phyloP scores from a whole-genome alignment of 768 basidiomycete species.

The Trametes punicea region DNA sequence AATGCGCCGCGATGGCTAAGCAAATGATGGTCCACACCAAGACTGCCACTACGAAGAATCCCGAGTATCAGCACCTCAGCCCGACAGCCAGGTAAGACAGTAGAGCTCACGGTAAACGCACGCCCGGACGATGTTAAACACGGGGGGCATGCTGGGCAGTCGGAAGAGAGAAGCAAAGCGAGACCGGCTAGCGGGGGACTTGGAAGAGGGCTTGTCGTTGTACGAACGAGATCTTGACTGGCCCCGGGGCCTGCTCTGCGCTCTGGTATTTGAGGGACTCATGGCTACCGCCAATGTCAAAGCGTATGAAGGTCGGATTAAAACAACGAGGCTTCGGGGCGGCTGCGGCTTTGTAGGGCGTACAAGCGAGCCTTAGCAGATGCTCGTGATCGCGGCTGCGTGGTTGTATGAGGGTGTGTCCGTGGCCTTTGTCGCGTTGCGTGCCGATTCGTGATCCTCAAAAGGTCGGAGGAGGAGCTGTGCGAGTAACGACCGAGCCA shows the following conservation, averaged over 20 bases:
- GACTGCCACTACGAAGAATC: slow-evolving; percentile 47
- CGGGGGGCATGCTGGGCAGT: slow-evolving; percentile 55
- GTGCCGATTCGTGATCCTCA: neutral
- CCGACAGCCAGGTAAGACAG: neutral
- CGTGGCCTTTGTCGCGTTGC: slow-evolving; percentile 6
- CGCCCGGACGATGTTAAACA: slow-evolving; percentile 67
- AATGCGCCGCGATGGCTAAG: slow-evolving; percentile 75
- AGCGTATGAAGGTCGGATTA: slow-evolving; percentile 9
- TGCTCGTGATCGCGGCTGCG: neutral
- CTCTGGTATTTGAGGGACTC: slow-evolving; percentile 29
- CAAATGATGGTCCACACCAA: slow-evolving; percentile 76
- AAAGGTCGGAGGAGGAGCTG: neutral
- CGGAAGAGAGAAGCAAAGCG: slow-evolving; percentile 20
- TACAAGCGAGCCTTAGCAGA: neutral
- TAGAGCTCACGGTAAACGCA: slow-evolving; percentile 59
- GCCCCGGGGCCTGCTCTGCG: slow-evolving; percentile 17
- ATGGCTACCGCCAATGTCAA: slow-evolving; percentile 10
- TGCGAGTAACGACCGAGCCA: neutral
- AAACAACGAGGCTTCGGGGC: slow-evolving; percentile 18
- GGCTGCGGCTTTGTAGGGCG: slow-evolving; percentile 8
- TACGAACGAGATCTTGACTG: slow-evolving; percentile 24
- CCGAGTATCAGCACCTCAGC: slow-evolving; percentile 6
- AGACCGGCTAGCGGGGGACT: slow-evolving; percentile 26
- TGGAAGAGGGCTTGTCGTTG: slow-evolving; percentile 13
- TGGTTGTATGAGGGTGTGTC: slow-evolving; percentile 1